phyloP scores from a whole-genome alignment of 148 eudicot genomes.

The Gaultheria prostrata region DNA sequence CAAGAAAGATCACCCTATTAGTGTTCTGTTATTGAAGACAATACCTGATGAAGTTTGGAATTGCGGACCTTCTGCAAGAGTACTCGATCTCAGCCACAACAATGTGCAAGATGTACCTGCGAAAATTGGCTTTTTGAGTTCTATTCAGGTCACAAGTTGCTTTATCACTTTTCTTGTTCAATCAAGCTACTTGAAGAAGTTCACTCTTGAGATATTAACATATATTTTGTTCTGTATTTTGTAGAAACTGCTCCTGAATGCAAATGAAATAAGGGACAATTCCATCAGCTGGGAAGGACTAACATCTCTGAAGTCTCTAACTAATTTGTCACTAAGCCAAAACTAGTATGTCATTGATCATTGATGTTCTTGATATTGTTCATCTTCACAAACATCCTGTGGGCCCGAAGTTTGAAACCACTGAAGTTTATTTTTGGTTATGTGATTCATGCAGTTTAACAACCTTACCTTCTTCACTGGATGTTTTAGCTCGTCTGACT shows the following conservation, averaged over 20 bases:
- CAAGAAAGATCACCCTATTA: background rate
- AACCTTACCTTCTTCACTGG: constrained; percentile 62
- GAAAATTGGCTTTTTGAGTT: constrained; percentile 42
- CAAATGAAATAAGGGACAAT: constrained; percentile 52
- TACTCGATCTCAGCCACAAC: constrained; percentile 80
- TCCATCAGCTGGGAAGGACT: constrained; percentile 78
- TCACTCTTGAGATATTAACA: background rate
- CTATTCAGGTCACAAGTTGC: constrained; percentile 47
- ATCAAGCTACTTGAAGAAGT: background rate
- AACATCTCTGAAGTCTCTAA: constrained; percentile 48
- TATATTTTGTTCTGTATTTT: constrained; percentile 20
- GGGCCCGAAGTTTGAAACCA: background rate
- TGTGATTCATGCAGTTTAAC: constrained; percentile 58
- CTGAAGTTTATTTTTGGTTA: background rate
- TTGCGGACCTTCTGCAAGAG: constrained; percentile 64
- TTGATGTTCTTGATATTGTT: background rate
- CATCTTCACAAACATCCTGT: background rate
- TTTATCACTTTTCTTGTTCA: constrained; percentile 1
- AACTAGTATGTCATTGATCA: constrained; percentile 55
- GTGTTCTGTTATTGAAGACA: constrained; percentile 32
- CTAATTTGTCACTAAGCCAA: constrained; percentile 59
- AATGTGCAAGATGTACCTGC: constrained; percentile 49
- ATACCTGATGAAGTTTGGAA: constrained; percentile 85
- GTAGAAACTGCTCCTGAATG: constrained; percentile 72
- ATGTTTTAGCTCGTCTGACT: constrained; percentile 59